A percentile compares a stretch with the other conserved stretches of the same genome.
Evolutionary conservation across 1,284 basidiomycete genomes (phyloP).

Genomic region (Rhodotorula sp.): DNA sequence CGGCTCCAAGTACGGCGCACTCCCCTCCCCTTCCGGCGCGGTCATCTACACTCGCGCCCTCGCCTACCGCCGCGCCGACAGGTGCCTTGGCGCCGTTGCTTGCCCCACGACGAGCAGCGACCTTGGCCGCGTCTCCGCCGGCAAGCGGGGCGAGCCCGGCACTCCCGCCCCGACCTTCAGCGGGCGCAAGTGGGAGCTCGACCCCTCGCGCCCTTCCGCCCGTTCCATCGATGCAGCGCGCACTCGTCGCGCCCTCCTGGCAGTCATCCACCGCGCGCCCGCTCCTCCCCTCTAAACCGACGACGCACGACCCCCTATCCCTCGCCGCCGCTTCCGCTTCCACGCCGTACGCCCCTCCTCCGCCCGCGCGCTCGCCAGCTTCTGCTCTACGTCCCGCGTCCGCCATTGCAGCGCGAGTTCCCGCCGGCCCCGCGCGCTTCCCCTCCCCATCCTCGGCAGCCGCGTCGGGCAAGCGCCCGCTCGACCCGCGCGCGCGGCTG

Average conservation of each 20-base stretch:
- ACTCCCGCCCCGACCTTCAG: constrained; percentile 9
- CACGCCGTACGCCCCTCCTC: background rate
- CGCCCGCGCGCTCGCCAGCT: no score
- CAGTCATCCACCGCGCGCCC: background rate
- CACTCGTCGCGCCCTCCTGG: background rate
- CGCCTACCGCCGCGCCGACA: background rate
- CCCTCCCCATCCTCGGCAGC: constrained; percentile 16
- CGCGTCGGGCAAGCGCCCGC: constrained; percentile 11
- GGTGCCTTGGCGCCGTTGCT: background rate
- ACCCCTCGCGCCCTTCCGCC: background rate
- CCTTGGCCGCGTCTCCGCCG: background rate
- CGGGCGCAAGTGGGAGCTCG: background rate
- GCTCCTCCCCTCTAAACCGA: background rate
- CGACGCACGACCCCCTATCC: constrained; percentile 15
- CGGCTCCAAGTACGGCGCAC: no score
- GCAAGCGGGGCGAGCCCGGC: background rate
- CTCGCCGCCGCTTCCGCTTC: background rate
- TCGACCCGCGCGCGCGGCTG: constrained; percentile 4
- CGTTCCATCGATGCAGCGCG: background rate
- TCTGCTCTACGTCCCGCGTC: background rate
- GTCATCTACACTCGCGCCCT: background rate
- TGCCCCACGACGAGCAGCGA: background rate
- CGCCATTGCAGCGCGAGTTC: background rate
- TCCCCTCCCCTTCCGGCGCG: background rate
- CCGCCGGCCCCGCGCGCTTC: background rate